A percentile compares a stretch with the other conserved stretches of the same genome.
These are phyloP conservation scores for Pythium folliculosum DNA, from an alignment of 352 stramenopile genomes.

Conservation along the genomic window DNA sequence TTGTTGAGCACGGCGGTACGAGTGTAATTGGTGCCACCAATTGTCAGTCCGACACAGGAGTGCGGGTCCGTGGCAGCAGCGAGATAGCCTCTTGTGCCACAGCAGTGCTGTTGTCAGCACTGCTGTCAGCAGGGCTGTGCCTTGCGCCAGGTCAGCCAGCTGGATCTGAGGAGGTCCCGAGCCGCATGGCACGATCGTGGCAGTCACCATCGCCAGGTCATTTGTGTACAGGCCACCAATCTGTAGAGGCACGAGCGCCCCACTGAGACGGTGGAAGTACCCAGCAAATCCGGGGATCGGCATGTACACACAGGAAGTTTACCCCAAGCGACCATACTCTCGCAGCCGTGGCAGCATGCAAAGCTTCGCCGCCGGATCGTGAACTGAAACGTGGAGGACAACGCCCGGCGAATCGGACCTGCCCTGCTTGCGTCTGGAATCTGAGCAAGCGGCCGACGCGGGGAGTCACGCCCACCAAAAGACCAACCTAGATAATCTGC, in stretches of 20 bases:
- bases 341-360: too few relatives aligned
- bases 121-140: too few relatives aligned
- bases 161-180: conserved; percentile 12
- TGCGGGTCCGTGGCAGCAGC: not conserved
- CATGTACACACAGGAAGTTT: too few relatives aligned
- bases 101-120: too few relatives aligned
- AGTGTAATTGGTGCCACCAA: too few relatives aligned
- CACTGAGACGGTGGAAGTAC: not conserved
- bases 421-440: not conserved
- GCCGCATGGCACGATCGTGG: not conserved
- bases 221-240: not conserved
- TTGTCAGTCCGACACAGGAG: too few relatives aligned
- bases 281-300: not conserved
- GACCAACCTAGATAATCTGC: conserved; percentile 6
- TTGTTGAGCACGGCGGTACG: not conserved
- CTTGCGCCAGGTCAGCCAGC: not conserved
- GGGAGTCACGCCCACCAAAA: not conserved
- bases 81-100: not conserved
- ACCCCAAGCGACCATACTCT: too few relatives aligned
- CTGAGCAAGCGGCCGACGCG: not conserved
- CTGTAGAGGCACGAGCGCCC: not conserved
- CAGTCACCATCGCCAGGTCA: not conserved
- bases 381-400: not conserved
- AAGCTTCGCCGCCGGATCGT: not conserved
- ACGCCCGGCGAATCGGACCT: not conserved